Conservation (phyloP, 495 filamentous ascomycete genomes). For the Xylaria castorea region DNA sequence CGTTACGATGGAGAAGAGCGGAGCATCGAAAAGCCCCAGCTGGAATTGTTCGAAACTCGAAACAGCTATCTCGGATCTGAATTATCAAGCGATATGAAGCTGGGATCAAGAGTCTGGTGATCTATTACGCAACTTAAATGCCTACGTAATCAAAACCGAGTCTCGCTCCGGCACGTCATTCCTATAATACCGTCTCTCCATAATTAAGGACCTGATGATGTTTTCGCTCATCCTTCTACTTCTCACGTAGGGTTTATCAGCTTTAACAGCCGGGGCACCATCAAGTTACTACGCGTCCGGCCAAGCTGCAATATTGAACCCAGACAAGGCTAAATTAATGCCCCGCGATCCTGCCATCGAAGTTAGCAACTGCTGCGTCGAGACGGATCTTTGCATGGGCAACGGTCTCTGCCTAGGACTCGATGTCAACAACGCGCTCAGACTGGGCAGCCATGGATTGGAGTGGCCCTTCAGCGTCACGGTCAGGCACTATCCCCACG, state of each 20-base stretch:
- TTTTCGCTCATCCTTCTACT: neutral
- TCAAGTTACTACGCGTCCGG: constrained; percentile 1
- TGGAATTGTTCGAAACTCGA: neutral
- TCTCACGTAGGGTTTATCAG: neutral
- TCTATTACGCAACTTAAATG: neutral
- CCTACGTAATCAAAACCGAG: neutral
- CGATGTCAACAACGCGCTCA: constrained; percentile 29
- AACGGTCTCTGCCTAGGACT: constrained; percentile 32
- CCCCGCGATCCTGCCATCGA: constrained; percentile 27
- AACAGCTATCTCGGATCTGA: neutral
- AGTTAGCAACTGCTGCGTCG: constrained; percentile 30
- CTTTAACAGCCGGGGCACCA: neutral
- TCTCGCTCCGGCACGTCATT: neutral
- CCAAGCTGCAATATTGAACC: neutral
- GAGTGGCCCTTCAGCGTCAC: neutral
- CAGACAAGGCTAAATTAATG: neutral
- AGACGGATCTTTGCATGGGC: constrained; percentile 32
- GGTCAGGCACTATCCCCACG: neutral
- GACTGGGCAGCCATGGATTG: constrained; percentile 9
- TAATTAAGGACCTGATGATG: neutral
- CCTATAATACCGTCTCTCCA: neutral
- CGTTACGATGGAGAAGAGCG: neutral
- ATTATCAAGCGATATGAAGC: neutral
- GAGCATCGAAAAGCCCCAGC: neutral
- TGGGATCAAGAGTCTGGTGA: neutral